Conservation (phyloP, 148 eudicot species). For the Fagopyrum homotropicum region DNA sequence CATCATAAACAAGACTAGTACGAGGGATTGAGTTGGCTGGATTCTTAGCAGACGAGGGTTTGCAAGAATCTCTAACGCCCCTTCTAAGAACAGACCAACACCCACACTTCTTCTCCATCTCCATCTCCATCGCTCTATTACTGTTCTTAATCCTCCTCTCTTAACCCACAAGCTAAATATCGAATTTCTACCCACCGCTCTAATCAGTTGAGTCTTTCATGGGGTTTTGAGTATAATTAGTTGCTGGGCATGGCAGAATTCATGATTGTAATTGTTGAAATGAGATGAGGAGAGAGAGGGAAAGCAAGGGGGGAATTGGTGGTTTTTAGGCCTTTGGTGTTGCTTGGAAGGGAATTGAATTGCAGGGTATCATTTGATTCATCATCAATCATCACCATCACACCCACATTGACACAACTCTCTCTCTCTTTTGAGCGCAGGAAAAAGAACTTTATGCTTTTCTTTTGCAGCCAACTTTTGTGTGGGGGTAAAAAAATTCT, state of each 20-base stretch:
- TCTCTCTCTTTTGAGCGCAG: slow-evolving; percentile 1
- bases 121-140: background rate
- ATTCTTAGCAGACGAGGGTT: slow-evolving; percentile 42
- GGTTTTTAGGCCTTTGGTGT: background rate
- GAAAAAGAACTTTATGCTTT: background rate
- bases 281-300: slow-evolving; percentile 3
- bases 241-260: slow-evolving; percentile 20
- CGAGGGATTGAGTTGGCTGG: slow-evolving; percentile 55
- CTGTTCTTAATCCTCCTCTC: background rate
- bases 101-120: slow-evolving; percentile 73
- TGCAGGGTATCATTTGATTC: slow-evolving; percentile 1
- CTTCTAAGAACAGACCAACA: slow-evolving; percentile 70
- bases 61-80: slow-evolving; percentile 40
- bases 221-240: slow-evolving; percentile 16
- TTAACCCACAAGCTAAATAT: background rate
- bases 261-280: slow-evolving; percentile 16
- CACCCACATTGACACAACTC: background rate
- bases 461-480: slow-evolving; percentile 9
- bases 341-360: background rate
- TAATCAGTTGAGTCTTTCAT: slow-evolving; percentile 18
- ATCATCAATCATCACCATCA: slow-evolving; percentile 11
- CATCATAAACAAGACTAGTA: slow-evolving; percentile 87
- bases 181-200: slow-evolving; percentile 6
- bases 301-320: slow-evolving; percentile 5
- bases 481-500: background rate